These are phyloP conservation scores for Penicillium salamii DNA, from an alignment of 495 filamentous ascomycete species.

Conservation along the genomic window DNA sequence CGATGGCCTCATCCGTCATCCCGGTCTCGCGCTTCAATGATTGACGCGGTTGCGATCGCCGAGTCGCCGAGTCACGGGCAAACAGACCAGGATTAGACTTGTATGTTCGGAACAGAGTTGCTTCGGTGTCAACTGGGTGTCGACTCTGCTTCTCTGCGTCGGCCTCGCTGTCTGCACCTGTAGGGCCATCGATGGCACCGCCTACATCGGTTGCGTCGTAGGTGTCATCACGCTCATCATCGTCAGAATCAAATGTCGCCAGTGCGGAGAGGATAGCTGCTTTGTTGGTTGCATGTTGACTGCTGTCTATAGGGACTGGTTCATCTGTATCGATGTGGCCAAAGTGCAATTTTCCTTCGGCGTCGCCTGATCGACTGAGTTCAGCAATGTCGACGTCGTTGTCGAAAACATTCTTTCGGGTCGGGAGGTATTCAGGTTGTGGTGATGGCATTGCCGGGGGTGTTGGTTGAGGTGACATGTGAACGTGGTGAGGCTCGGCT, in stretches of 20 bases:
- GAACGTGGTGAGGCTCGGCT: slow-evolving; percentile 12
- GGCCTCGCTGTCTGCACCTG: slow-evolving; percentile 37
- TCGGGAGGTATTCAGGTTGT: slow-evolving; percentile 19
- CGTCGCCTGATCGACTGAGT: slow-evolving; percentile 51
- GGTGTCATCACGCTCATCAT: slow-evolving; percentile 96
- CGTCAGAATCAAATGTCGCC: slow-evolving; percentile 86
- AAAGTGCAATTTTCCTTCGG: slow-evolving; percentile 62
- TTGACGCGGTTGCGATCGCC: slow-evolving; percentile 57
- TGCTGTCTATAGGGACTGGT: slow-evolving; percentile 51
- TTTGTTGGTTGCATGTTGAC: slow-evolving; percentile 63
- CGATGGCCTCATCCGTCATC: slow-evolving; percentile 91
- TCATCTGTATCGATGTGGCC: slow-evolving; percentile 63
- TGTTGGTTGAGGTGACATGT: slow-evolving; percentile 36
- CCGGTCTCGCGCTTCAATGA: slow-evolving; percentile 73
- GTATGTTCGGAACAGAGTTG: slow-evolving; percentile 64
- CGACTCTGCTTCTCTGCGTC: slow-evolving; percentile 31
- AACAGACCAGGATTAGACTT: slow-evolving; percentile 62
- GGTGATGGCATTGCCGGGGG: slow-evolving; percentile 31
- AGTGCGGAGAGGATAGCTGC: slow-evolving; percentile 89
- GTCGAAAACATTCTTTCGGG: slow-evolving; percentile 69
- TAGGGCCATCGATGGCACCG: slow-evolving; percentile 67
- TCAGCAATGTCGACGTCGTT: slow-evolving; percentile 72
- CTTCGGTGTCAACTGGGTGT: slow-evolving; percentile 33
- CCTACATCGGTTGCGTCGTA: slow-evolving; percentile 92
- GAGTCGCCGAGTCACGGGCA: slow-evolving; percentile 62